Evolutionary conservation across 2,329 filamentous ascomycete species (phyloP), one percentile per base, ranked within the genome.

Genomic region (Phyllosticta citribraziliensis): DNA sequence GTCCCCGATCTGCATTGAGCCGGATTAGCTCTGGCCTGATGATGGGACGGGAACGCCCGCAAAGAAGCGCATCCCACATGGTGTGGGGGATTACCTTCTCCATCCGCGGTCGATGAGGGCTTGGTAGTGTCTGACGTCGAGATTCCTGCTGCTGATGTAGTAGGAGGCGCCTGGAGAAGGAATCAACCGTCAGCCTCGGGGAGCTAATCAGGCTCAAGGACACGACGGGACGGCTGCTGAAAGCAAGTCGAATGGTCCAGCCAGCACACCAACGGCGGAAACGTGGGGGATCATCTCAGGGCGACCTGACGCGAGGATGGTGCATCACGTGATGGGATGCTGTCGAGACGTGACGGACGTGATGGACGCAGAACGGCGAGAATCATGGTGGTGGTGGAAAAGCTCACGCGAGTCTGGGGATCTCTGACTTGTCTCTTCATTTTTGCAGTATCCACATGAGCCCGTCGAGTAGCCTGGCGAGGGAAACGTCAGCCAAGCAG

Each of bases 101-200:
- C 88, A 94, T 64, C 86, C 88, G 65, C 88, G 83, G 72, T 91
- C 84, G 53, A 93, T 76, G 47, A 94, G 78, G 52, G 72, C 76
- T 71, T 93, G 87, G 68, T 94, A 94, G 67, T 89, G 84, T 1
- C 78, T 74, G 5, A 86, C 79, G 55, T 80, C 85, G 67, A 93
- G 73, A 24, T 79, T 82, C 53, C 78, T 80, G 56, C 87, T 79
- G 56, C 78, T 79, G 47, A 83, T 83, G 75, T 89, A 91, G 74
- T 91, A 92, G 27, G 85, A 88, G 69, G 82, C 87, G 68, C 87
- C 89, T 91, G 66, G 69, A 72, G 52, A 17, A 27, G 17, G 17
- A 30, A 30, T 30, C 27, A 30, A 56, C 40, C 47, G 22, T 52
- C 27, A 53, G 53, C 53, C 9, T 22, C 14, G 24, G 12, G 52